Evolutionary conservation across 768 basidiomycete species (phyloP), one percentile per base, ranked within the genome.

Genomic region (Mycena alexandri): DNA sequence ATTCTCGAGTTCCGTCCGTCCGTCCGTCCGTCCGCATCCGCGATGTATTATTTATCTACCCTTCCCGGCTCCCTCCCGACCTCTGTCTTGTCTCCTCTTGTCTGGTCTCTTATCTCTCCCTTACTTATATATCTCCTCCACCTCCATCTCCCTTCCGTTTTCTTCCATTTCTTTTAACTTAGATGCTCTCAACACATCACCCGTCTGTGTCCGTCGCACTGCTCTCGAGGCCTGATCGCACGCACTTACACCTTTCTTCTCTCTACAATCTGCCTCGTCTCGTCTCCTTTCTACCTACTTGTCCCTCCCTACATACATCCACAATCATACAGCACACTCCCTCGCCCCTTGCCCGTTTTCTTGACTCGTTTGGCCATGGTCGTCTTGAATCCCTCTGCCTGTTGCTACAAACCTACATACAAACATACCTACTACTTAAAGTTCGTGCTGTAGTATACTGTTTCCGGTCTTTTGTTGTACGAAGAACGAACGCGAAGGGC

Each of bases 401-500:
- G 38, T 38, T 38, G 38, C 9, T 38, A 38, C 10, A 10, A 11
- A 38, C 38, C 10, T 38, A 38, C 38, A 38, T 38, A 38, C 38
- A 11, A 38, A 10, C 11, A 38, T 14, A 38, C 10, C 38, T 38
- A 38, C 38, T 38, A 63, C 10, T 46, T 63, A 50, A 21, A 38
- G 60, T 43, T 42, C 43, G n/a, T 66, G 48, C 42, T 63, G 47
- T 66, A 69, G 54, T 61, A 24, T 61, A 54, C 29, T 29, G 29
- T 29, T 29, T 41, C 47, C n/a, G 34, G 29, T 58, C 55, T 41
- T 59, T 62, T 58, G 56, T 61, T 61, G 57, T 65, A 68, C 58
- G 42, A 58, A 64, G 46, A 62, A 42, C 65, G 71, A 62, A 42
- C 65, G 71, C 71, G 71, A 72, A 72, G 71, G 68, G 69, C 63